A percentile compares a stretch with the other conserved stretches of the same genome.
Conservation (phyloP, 176 grass and related monocot genomes). For the Hyparrhenia diplandra region DNA sequence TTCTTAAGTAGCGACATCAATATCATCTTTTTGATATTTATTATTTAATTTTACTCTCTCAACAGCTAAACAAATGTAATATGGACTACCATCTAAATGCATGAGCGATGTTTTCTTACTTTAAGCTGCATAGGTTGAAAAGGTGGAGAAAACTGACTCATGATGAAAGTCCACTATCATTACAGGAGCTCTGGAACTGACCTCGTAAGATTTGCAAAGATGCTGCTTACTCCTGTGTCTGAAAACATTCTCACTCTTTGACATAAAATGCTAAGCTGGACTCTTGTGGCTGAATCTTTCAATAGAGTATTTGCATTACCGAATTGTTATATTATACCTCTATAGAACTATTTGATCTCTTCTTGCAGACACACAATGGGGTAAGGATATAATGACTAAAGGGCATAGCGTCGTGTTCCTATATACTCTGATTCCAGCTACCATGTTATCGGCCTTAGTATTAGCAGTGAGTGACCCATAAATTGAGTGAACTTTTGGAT, state of each 20-base stretch:
- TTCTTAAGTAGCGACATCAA: not conserved
- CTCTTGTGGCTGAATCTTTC: slow-evolving; percentile 56
- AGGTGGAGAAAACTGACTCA: slow-evolving; percentile 98
- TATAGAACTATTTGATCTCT: slow-evolving; percentile 29
- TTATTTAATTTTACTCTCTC: not conserved
- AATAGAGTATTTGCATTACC: not conserved
- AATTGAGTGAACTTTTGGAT: not conserved
- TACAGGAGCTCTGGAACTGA: slow-evolving; percentile 92
- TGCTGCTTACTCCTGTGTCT: slow-evolving; percentile 73
- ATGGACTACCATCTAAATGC: slow-evolving; percentile 36
- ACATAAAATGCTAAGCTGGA: slow-evolving; percentile 95
- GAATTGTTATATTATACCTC: not conserved
- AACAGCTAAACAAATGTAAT: slow-evolving; percentile 10
- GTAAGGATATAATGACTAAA: slow-evolving; percentile 85
- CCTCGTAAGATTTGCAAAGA: slow-evolving; percentile 81
- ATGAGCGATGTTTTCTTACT: slow-evolving; percentile 33
- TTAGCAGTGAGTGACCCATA: slow-evolving; percentile 59
- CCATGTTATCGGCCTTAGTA: slow-evolving; percentile 98
- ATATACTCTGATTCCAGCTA: slow-evolving; percentile 79
- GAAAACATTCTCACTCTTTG: slow-evolving; percentile 83
- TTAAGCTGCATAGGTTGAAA: slow-evolving; percentile 96
- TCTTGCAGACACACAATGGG: slow-evolving; percentile 66
- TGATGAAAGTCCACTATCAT: slow-evolving; percentile 99
- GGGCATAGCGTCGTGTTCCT: slow-evolving; percentile 96
- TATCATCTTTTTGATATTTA: not conserved